Evolutionary conservation across 1,284 basidiomycete genomes (phyloP).

Genomic region (Cutaneotrichosporon cyanovorans): DNA sequence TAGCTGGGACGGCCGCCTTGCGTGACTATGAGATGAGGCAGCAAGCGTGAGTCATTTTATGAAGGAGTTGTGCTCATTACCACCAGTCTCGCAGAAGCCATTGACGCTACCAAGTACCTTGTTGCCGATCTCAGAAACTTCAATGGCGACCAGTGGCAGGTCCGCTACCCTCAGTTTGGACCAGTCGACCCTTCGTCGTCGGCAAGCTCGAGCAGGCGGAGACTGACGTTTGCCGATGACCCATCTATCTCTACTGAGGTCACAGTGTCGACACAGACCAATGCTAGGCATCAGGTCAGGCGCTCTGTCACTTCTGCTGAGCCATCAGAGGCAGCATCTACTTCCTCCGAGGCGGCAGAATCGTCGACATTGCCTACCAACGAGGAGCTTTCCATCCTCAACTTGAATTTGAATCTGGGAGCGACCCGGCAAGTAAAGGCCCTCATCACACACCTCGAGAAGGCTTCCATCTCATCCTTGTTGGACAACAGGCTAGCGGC

Average conservation of each 20-base stretch:
- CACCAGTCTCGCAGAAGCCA: slow-evolving; percentile 62
- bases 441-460: slow-evolving; percentile 85
- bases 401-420: slow-evolving; percentile 87
- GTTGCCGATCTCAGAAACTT: slow-evolving; percentile 68
- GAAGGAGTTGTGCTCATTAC: neutral
- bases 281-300: slow-evolving; percentile 50
- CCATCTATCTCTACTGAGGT: slow-evolving; percentile 62
- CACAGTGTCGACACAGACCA: slow-evolving; percentile 49
- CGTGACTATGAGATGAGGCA: slow-evolving; percentile 44
- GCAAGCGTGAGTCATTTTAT: slow-evolving; percentile 27
- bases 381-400: slow-evolving; percentile 71
- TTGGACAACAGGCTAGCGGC: slow-evolving; percentile 77
- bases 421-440: slow-evolving; percentile 64
- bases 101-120: slow-evolving; percentile 63
- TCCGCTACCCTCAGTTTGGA: slow-evolving; percentile 65
- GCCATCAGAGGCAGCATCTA: slow-evolving; percentile 36
- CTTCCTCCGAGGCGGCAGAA: slow-evolving; percentile 14
- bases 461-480: slow-evolving; percentile 83
- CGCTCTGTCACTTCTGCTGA: slow-evolving; percentile 28
- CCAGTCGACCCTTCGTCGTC: slow-evolving; percentile 44
- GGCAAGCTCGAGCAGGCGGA: slow-evolving; percentile 53
- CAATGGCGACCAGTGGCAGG: slow-evolving; percentile 76
- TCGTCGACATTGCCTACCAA: slow-evolving; percentile 32
- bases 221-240: slow-evolving; percentile 75
- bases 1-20: slow-evolving; percentile 34